Evolutionary conservation across 2,329 filamentous ascomycete genomes (phyloP), one percentile per base, ranked within the genome.

Genomic region (Onygenales sp.): DNA sequence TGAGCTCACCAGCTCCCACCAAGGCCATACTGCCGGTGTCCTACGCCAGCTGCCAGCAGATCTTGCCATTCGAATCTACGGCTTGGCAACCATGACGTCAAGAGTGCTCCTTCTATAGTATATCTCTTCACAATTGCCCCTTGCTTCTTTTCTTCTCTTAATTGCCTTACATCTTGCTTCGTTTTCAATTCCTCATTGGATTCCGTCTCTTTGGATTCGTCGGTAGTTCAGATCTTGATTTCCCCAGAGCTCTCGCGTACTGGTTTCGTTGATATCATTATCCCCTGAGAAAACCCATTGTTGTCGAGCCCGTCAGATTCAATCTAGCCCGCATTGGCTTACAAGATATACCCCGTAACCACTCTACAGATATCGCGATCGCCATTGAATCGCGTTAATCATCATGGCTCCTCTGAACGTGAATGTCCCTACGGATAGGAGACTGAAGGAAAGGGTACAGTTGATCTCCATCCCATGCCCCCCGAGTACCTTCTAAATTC

Each of bases 391-490:
- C 9, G 31, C 33, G 27, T 3, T 2, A 6, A n/a, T 42, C 60
- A 64, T 56, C 58, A 69, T 69, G 67, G 58, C 65, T 53, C 46
- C 57, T 36, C 59, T 58, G 51, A 57, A 62, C 51, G 86, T 92
- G 65, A 91, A 93, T 71, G 81, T 79, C 62, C 88, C 88, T 34
- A 85, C 82, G 57, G 80, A 93, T 70, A 64, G 79, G 56, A 84
- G 86, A 75, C 71, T 81, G 69, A 92, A 91, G 79, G 88, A 95
- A 75, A 80, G 80, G 61, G 85, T 73, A 60, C 51, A 64, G 51
- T 8, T 17, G 50, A 37, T 31, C 53, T 8, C 9, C n/a, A 33
- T 33, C 17, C 36, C 3, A 9, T 33, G 14, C 8, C 21, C 39
- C 36, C 13, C 36, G 13, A 37, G 11, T 14, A 9, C 21, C 33